These are phyloP conservation scores for Acanthamoeba sp. DNA, from an alignment of 208 protist genomes.

Conservation along the genomic window DNA sequence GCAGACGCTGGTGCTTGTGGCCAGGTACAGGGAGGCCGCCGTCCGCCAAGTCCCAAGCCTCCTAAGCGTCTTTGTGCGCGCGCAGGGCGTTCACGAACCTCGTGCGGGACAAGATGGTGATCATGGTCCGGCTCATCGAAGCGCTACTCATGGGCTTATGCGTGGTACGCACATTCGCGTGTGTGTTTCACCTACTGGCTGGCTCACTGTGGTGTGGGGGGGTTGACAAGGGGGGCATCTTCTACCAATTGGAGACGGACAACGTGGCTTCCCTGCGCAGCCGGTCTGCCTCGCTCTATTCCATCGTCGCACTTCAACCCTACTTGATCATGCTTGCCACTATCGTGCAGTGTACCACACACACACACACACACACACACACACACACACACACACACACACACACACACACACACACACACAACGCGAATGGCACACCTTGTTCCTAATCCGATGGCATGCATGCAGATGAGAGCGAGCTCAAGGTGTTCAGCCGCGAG, in stretches of 20 bases:
- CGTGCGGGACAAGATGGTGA: constrained; percentile 45
- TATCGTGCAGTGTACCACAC: not conserved
- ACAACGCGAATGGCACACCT: not conserved
- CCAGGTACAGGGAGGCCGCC: too few relatives aligned
- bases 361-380: not conserved
- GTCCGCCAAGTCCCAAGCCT: too few relatives aligned
- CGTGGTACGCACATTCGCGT: not conserved
- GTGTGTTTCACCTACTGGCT: not conserved
- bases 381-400: not conserved
- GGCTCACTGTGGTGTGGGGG: not conserved
- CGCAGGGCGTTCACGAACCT: not conserved
- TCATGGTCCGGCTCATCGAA: not conserved
- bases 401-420: not conserved
- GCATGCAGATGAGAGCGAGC: not conserved
- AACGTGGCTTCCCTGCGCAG: not conserved
- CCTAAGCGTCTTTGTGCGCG: too few relatives aligned
- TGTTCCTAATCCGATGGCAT: too few relatives aligned
- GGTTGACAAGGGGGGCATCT: not conserved
- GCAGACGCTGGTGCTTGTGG: constrained; percentile 9
- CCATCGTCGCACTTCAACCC: not conserved
- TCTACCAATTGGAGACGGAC: constrained; percentile 19
- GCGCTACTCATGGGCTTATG: not conserved
- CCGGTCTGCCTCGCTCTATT: not conserved
- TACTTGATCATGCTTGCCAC: constrained; percentile 26
- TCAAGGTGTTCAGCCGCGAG: constrained; percentile 13